Evolutionary conservation across 2,329 filamentous ascomycete genomes (phyloP).

Genomic region (Ophiostoma ips): DNA sequence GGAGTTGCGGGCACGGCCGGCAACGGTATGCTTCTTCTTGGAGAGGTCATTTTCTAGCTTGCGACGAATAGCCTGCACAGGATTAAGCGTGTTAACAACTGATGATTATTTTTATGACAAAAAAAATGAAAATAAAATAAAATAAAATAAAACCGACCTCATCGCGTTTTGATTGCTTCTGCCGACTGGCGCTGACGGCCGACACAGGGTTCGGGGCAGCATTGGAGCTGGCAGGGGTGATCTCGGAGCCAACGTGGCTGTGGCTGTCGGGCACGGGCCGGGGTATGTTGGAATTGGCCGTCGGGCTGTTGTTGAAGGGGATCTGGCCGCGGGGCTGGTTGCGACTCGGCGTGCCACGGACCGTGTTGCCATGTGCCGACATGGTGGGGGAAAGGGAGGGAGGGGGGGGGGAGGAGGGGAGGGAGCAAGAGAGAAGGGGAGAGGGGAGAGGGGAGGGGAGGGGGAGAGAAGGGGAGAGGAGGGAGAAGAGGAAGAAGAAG

Average conservation of each 20-base stretch:
- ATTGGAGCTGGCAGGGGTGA: background rate
- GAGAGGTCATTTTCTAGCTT: slow-evolving; percentile 96
- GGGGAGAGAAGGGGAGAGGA: background rate
- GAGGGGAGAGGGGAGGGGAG: background rate
- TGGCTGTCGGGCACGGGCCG: slow-evolving; percentile 51
- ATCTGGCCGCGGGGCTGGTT: slow-evolving; percentile 43
- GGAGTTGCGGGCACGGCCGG: slow-evolving; percentile 66
- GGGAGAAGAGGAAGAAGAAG: too few species aligned
- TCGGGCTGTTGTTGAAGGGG: slow-evolving; percentile 48
- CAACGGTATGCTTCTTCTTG: slow-evolving; percentile 81
- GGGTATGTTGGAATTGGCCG: slow-evolving; percentile 49
- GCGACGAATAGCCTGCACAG: slow-evolving; percentile 70
- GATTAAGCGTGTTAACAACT: too few species aligned
- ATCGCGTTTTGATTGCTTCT: slow-evolving; percentile 95
- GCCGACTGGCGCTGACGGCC: slow-evolving; percentile 79
- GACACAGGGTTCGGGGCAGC: slow-evolving; percentile 42
- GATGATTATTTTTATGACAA: too few species aligned
- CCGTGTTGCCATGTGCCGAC: slow-evolving; percentile 39
- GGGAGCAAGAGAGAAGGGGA: background rate
- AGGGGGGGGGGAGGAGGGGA: background rate
- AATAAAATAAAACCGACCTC: slow-evolving; percentile 41
- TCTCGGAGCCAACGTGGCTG: slow-evolving; percentile 9
- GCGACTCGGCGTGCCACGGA: slow-evolving; percentile 56
- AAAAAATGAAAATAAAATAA: background rate
- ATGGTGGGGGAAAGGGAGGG: slow-evolving; percentile 22